Percentiles rank a stretch among this genome's conserved stretches.
These are phyloP conservation scores for Acer campestre DNA, from an alignment of 345 rosid genomes.

Conservation along the genomic window DNA sequence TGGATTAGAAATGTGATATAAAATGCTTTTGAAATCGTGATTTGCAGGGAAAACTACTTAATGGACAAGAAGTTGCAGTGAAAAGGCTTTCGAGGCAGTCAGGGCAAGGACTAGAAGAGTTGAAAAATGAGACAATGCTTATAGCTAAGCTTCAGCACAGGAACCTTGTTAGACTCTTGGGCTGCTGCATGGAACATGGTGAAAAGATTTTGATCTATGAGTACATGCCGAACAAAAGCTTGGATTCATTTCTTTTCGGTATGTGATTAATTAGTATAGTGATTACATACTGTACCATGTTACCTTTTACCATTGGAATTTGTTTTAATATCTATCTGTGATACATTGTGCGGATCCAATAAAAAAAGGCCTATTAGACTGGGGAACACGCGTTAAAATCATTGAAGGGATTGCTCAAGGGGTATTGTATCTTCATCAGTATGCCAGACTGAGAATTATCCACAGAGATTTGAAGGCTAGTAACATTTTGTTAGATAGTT, in stretches of 20 bases:
- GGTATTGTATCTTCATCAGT: conserved; percentile 55
- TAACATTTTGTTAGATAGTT: conserved; percentile 45
- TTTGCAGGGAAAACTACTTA: conserved; percentile 40
- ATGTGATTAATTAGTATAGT: background rate
- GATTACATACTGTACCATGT: no score
- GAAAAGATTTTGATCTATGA: conserved; percentile 33
- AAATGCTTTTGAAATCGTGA: no score
- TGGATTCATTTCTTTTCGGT: conserved; percentile 53
- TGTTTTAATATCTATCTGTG: background rate
- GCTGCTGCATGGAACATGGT: conserved; percentile 39
- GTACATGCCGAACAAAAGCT: conserved; percentile 41
- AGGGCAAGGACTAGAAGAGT: conserved; percentile 48
- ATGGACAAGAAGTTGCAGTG: conserved; percentile 52
- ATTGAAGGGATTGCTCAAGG: conserved; percentile 50
- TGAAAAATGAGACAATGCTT: conserved; percentile 40
- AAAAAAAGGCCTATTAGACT: conserved; percentile 24
- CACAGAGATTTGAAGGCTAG: conserved; percentile 56
- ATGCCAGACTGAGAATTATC: conserved; percentile 49
- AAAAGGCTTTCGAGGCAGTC: conserved; percentile 52
- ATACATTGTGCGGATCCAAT: conserved; percentile 25
- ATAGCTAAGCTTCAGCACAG: conserved; percentile 60
- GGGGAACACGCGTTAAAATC: conserved; percentile 38
- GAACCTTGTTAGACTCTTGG: conserved; percentile 50
- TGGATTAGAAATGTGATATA: no score
- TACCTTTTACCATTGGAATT: background rate